These are phyloP conservation scores for Kwoniella mangroviensis DNA, from an alignment of 768 basidiomycete genomes.

Conservation along the genomic window DNA sequence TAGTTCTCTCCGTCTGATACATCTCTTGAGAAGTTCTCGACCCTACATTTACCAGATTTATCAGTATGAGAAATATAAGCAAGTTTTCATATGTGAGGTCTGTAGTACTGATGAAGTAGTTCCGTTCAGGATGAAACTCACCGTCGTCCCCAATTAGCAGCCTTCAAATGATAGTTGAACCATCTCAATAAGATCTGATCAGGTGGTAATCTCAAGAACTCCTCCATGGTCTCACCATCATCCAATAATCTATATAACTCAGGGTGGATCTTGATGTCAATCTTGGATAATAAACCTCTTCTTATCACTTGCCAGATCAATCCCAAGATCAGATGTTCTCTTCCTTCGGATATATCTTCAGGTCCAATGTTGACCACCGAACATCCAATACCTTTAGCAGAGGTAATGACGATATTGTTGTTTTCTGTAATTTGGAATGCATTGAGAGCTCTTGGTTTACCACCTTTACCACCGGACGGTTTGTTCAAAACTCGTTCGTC, in stretches of 20 bases:
- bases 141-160: conserved; percentile 88
- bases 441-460: conserved; percentile 69
- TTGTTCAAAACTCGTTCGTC: conserved; percentile 98
- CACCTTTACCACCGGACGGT: conserved; percentile 69
- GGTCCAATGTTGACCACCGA: conserved; percentile 99
- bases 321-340: conserved; percentile 95
- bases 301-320: conserved; percentile 99
- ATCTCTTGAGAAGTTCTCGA: conserved; percentile 96
- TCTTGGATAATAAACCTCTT: conserved; percentile 86
- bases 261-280: conserved; percentile 97
- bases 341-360: conserved; percentile 84
- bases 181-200: conserved; percentile 97
- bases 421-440: conserved; percentile 99
- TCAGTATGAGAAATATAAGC: neutral
- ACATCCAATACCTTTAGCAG: conserved; percentile 96
- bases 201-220: conserved; percentile 87
- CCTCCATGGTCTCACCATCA: conserved; percentile 95
- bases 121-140: conserved; percentile 54
- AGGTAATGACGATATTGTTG: conserved; percentile 99
- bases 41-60: conserved; percentile 62
- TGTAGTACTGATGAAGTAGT: neutral
- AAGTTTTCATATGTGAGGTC: too few species aligned
- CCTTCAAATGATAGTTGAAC: conserved; percentile 99
- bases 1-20: conserved; percentile 98
- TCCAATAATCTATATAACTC: conserved; percentile 95